These are phyloP conservation scores for Melocanna baccifera DNA, from an alignment of 176 grass and related monocot genomes.

Conservation along the genomic window DNA sequence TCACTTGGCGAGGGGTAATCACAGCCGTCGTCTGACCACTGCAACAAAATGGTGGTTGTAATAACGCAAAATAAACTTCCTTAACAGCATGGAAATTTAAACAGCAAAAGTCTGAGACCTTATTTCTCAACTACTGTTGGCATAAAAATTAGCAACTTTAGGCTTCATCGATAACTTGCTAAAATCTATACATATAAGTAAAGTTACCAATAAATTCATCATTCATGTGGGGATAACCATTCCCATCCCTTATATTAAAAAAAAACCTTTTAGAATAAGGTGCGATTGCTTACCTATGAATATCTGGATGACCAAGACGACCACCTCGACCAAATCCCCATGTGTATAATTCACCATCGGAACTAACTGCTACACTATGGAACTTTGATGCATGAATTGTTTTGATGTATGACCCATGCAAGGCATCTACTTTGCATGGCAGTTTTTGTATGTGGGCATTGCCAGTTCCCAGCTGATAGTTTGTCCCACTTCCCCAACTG, in stretches of 20 bases:
- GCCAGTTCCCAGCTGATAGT: conserved; percentile 96
- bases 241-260: not conserved
- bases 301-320: conserved; percentile 90
- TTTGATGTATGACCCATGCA: conserved; percentile 81
- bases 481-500: conserved; percentile 99
- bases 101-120: not conserved
- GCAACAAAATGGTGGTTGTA: conserved; percentile 34
- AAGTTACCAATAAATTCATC: not conserved
- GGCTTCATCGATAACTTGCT: not conserved
- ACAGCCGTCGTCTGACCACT: conserved; percentile 96
- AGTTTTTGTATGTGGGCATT: conserved; percentile 97
- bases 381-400: conserved; percentile 82
- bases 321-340: conserved; percentile 98
- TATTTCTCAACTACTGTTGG: not conserved
- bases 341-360: conserved; percentile 85
- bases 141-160: conserved; percentile 14
- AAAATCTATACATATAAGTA: not conserved
- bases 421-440: conserved; percentile 95
- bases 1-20: conserved; percentile 91
- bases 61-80: conserved; percentile 5
- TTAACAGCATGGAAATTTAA: not conserved
- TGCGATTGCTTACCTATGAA: conserved; percentile 63
- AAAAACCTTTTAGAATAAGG: not conserved
- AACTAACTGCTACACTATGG: conserved; percentile 89
- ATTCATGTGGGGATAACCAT: not conserved